A percentile compares a stretch with the other conserved stretches of the same genome.
These are phyloP conservation scores for Polyplosphaeria fusca DNA, from an alignment of 495 filamentous ascomycete species.

Conservation along the genomic window DNA sequence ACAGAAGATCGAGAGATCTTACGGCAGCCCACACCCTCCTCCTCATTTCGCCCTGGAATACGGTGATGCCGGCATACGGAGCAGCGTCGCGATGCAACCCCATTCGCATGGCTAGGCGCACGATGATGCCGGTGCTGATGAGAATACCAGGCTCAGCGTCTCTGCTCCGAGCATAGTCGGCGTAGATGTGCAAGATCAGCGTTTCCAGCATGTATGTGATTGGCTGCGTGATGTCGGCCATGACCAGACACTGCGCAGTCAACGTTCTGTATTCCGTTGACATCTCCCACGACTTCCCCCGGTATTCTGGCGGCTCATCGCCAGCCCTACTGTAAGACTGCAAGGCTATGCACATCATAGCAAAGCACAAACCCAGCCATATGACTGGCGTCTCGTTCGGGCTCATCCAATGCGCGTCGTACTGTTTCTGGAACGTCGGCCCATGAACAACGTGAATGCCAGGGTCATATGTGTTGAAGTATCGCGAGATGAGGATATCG, in stretches of 20 bases:
- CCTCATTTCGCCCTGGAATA: conserved; percentile 89
- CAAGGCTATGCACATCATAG: conserved; percentile 85
- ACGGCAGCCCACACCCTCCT: conserved; percentile 86
- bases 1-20: conserved; percentile 73
- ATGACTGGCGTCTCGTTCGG: conserved; percentile 74
- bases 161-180: conserved; percentile 72
- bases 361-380: conserved; percentile 87
- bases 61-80: conserved; percentile 74
- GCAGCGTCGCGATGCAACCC: conserved; percentile 91
- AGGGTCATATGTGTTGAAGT: conserved; percentile 69
- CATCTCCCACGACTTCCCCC: conserved; percentile 52
- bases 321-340: conserved; percentile 85
- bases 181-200: conserved; percentile 77
- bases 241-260: conserved; percentile 81
- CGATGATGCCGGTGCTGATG: conserved; percentile 75
- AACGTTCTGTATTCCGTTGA: conserved; percentile 74
- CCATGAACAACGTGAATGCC: conserved; percentile 81
- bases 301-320: conserved; percentile 85
- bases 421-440: conserved; percentile 79
- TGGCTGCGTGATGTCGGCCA: conserved; percentile 88
- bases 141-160: conserved; percentile 81
- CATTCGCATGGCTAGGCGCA: conserved; percentile 87
- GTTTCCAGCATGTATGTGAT: conserved; percentile 84
- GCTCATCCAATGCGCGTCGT: conserved; percentile 84
- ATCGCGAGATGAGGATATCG: conserved; percentile 72